Percentiles rank a stretch among this genome's conserved stretches.
These are phyloP conservation scores for Saturnispora halmiae DNA, from an alignment of 805 yeast genomes.

Conservation along the genomic window DNA sequence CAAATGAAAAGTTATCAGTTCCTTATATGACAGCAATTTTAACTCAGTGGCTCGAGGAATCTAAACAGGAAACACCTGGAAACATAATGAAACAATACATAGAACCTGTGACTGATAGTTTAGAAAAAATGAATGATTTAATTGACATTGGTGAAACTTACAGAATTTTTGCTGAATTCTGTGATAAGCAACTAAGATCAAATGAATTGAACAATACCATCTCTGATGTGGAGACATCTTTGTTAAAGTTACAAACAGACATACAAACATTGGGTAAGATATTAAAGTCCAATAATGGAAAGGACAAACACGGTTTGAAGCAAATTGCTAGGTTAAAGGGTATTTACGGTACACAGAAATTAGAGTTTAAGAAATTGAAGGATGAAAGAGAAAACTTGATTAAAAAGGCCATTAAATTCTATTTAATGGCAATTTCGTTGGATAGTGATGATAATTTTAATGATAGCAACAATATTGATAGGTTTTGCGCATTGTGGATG, in stretches of 20 bases:
- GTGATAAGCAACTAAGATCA: slow-evolving; percentile 53
- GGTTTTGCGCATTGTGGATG: slow-evolving; percentile 79
- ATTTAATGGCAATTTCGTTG: slow-evolving; percentile 43
- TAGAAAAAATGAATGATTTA: slow-evolving; percentile 15
- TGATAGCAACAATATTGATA: slow-evolving; percentile 50
- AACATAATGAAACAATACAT: slow-evolving; percentile 51
- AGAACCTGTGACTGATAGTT: slow-evolving; percentile 31
- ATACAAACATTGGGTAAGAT: slow-evolving; percentile 40
- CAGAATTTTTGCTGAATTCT: slow-evolving; percentile 61
- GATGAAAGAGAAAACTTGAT: slow-evolving; percentile 32
- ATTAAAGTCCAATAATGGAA: slow-evolving; percentile 29
- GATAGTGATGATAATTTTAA: slow-evolving; percentile 25
- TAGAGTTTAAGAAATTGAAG: slow-evolving; percentile 34
- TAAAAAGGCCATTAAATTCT: slow-evolving; percentile 47
- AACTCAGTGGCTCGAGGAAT: slow-evolving; percentile 63
- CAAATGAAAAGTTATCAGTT: neutral
- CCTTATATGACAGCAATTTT: slow-evolving; percentile 28
- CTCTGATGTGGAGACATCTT: slow-evolving; percentile 25
- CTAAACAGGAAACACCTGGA: slow-evolving; percentile 58
- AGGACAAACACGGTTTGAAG: slow-evolving; percentile 42
- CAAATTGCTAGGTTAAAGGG: slow-evolving; percentile 41
- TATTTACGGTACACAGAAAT: slow-evolving; percentile 42
- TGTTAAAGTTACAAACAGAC: slow-evolving; percentile 35
- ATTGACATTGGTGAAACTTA: slow-evolving; percentile 34
- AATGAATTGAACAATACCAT: slow-evolving; percentile 38